Conservation (phyloP, 192 early-diverging fungal species). For the Phlyctochytrium arcticum region DNA sequence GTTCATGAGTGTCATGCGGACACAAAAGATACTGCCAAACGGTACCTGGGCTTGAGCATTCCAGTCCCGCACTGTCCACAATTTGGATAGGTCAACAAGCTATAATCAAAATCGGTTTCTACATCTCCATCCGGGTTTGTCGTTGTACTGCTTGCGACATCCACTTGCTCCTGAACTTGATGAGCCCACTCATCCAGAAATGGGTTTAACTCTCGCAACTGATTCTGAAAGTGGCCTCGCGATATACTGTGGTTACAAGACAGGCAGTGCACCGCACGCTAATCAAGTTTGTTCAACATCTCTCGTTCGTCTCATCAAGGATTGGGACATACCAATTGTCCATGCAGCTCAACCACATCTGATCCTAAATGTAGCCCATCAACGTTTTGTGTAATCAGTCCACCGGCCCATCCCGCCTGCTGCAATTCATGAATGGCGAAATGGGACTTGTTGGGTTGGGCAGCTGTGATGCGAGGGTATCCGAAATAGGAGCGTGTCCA, state of each 20-base stretch:
- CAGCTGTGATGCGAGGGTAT: conserved; percentile 61
- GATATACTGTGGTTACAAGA: conserved; percentile 53
- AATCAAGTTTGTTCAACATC: not conserved
- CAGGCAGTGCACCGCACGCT: conserved; percentile 66
- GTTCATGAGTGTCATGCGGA: too few species aligned
- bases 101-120: conserved; percentile 49
- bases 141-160: conserved; percentile 43
- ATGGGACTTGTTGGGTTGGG: conserved; percentile 75
- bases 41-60: conserved; percentile 43
- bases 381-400: conserved; percentile 89
- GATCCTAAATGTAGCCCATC: conserved; percentile 70
- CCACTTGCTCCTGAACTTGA: conserved; percentile 21
- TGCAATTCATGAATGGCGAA: conserved; percentile 52
- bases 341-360: conserved; percentile 79
- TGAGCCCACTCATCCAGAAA: conserved; percentile 46
- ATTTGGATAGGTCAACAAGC: conserved; percentile 65
- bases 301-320: not conserved
- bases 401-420: conserved; percentile 35
- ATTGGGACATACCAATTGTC: conserved; percentile 48
- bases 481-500: conserved; percentile 90
- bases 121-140: conserved; percentile 87
- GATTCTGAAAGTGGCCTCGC: conserved; percentile 63
- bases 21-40: too few species aligned
- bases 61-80: conserved; percentile 63
- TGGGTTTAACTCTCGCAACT: conserved; percentile 68